Evolutionary conservation across 805 yeast species (phyloP), one percentile per base, ranked within the genome.

Genomic region (Tetrapisispora fleetii): DNA sequence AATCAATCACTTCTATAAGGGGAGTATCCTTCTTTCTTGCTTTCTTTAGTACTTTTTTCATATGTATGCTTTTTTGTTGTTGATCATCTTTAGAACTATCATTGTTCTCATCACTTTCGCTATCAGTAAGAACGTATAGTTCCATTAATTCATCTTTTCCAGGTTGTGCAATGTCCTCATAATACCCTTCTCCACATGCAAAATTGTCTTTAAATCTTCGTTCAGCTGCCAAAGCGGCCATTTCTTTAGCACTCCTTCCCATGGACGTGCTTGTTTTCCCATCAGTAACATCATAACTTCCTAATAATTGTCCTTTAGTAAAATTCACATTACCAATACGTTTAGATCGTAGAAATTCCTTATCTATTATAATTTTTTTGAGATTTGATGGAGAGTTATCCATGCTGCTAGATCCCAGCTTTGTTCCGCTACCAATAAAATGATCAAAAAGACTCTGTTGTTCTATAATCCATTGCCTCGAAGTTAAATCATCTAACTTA

Each of bases 401-500:
- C 22, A 38, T 3, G 22, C 4, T 11, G 4, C 14, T 6, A 14
- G 43, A 16, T 5, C 62, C 64, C n/a, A 63, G 48, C 22, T 53
- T 54, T n/a, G 54, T 55, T 1, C 70, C 70, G 2, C 44, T 30
- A 17, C 70, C 70, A 19, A 65, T 43, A 35, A 65, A 66, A 10
- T 55, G 56, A 43, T 65, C 65, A 33, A 45, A 55, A 13, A 63
- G 47, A 1, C 67, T 68, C 30, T 52, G 49, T 37, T 59, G 62
- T 45, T 62, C 63, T 28, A 59, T 56, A 16, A 56, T 52, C 64
- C 72, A 65, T 59, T 67, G 79, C 57, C 83, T 67, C 6, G 68
- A 69, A 49, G 75, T 77, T 38, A 85, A 69, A 50, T 76, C 79
- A 48, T 85, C 91, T 53, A 88, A 63, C 45, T 74, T 73, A 45